These are phyloP conservation scores for Talaromyces piceae DNA, from an alignment of 2,329 filamentous ascomycete species.

Conservation along the genomic window DNA sequence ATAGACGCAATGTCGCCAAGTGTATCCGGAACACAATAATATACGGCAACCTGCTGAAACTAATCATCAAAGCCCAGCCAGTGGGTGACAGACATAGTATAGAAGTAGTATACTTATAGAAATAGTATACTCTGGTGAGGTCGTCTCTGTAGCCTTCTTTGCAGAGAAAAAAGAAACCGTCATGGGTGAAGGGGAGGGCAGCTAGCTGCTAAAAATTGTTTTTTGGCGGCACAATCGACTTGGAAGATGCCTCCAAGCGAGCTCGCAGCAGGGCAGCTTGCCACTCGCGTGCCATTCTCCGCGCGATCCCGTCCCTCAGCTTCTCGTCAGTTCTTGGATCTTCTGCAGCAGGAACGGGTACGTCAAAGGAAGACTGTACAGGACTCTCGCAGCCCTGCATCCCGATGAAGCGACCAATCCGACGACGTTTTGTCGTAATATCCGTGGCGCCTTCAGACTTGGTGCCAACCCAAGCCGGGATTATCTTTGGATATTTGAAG, in stretches of 20 bases:
- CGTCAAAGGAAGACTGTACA: conserved; percentile 6
- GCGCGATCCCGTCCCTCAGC: background rate
- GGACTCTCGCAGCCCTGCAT: conserved; percentile 30
- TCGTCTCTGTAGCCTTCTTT: background rate
- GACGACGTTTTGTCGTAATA: conserved; percentile 30
- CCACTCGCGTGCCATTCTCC: conserved; percentile 9
- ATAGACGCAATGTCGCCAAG: no score
- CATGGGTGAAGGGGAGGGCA: no score
- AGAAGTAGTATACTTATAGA: background rate
- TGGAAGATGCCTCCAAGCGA: background rate
- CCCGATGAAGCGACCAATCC: conserved; percentile 40
- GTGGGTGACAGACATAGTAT: no score
- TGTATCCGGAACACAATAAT: background rate
- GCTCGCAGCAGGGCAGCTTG: conserved; percentile 7
- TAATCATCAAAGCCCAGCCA: background rate
- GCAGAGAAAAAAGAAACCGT: background rate
- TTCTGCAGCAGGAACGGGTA: background rate
- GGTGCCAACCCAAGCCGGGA: conserved; percentile 25
- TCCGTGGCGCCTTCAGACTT: conserved; percentile 16
- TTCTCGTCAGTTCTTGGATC: background rate
- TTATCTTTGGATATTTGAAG: conserved; percentile 26
- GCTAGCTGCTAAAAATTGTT: background rate
- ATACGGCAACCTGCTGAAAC: background rate
- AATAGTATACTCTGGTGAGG: background rate
- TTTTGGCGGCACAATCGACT: background rate